phyloP scores from a whole-genome alignment of 1,284 basidiomycete species.

The Microbotryum saponariae region DNA sequence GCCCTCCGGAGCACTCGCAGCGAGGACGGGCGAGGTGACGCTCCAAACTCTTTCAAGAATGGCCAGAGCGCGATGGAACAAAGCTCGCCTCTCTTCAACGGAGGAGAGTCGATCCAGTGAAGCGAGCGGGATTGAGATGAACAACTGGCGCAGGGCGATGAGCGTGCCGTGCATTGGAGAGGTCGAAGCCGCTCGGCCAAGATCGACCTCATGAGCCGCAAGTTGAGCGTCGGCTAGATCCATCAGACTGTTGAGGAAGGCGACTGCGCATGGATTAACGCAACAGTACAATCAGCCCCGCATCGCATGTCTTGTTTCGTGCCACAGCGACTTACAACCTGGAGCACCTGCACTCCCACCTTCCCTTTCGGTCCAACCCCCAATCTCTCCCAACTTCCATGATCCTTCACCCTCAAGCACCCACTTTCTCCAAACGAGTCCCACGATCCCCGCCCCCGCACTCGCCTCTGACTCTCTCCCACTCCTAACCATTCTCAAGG shows the following conservation, averaged over 20 bases:
- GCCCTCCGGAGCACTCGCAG: constrained; percentile 38
- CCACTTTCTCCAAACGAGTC: constrained; percentile 34
- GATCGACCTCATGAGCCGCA: constrained; percentile 31
- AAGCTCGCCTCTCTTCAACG: constrained; percentile 19
- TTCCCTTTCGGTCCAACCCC: constrained; percentile 15
- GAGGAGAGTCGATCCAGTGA: constrained; percentile 13
- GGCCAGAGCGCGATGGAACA: constrained; percentile 32
- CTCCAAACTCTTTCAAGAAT: constrained; percentile 38
- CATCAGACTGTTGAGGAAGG: constrained; percentile 25
- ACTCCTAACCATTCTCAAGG: constrained; percentile 30
- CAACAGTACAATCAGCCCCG: not conserved
- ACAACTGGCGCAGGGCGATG: constrained; percentile 39
- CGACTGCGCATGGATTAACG: not conserved
- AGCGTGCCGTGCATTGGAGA: constrained; percentile 40
- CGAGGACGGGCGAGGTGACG: constrained; percentile 38
- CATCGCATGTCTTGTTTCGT: not conserved
- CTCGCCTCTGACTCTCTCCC: constrained; percentile 29
- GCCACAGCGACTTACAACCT: constrained; percentile 9
- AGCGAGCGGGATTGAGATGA: constrained; percentile 22
- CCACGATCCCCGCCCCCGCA: constrained; percentile 34
- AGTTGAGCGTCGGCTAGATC: constrained; percentile 28
- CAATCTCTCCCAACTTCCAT: constrained; percentile 20
- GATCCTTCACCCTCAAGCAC: constrained; percentile 30
- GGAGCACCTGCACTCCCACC: constrained; percentile 2
- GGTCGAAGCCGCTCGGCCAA: constrained; percentile 33